These are phyloP conservation scores for Scytalidium sp. DNA, from an alignment of 2,329 filamentous ascomycete species.

Conservation along the genomic window DNA sequence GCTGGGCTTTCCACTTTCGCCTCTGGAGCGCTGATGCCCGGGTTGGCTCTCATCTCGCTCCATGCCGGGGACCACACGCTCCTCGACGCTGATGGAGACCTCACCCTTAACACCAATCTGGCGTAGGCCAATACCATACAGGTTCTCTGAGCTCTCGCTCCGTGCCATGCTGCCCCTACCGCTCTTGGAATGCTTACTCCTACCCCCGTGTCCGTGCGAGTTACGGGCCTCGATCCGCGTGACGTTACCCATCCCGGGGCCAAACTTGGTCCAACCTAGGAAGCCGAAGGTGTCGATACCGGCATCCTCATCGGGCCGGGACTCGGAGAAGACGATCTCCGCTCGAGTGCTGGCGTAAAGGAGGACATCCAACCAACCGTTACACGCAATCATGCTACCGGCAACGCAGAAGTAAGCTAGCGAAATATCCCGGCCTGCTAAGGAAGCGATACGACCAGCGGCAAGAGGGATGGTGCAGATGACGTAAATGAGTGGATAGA, in stretches of 20 bases:
- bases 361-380: constrained; percentile 52
- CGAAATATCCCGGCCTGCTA: constrained; percentile 50
- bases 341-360: constrained; percentile 51
- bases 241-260: constrained; percentile 11
- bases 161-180: constrained; percentile 3
- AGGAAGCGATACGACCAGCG: constrained; percentile 59
- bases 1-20: background rate
- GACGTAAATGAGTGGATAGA: constrained; percentile 68
- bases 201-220: constrained; percentile 5
- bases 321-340: constrained; percentile 48
- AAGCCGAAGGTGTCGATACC: constrained; percentile 48
- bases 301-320: constrained; percentile 38
- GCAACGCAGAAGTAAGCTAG: constrained; percentile 57
- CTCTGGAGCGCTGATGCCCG: background rate
- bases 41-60: background rate
- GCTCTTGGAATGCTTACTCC: background rate
- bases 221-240: constrained; percentile 12
- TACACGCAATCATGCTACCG: constrained; percentile 54
- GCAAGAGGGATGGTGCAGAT: constrained; percentile 67
- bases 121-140: constrained; percentile 16
- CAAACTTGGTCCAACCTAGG: constrained; percentile 15
- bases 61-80: background rate
- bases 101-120: constrained; percentile 21
- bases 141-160: constrained; percentile 16
- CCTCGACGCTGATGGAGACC: constrained; percentile 16